Percentiles rank a stretch among this genome's conserved stretches.
Evolutionary conservation across 2,329 filamentous ascomycete genomes (phyloP).

Genomic region (Talaromyces sp.): DNA sequence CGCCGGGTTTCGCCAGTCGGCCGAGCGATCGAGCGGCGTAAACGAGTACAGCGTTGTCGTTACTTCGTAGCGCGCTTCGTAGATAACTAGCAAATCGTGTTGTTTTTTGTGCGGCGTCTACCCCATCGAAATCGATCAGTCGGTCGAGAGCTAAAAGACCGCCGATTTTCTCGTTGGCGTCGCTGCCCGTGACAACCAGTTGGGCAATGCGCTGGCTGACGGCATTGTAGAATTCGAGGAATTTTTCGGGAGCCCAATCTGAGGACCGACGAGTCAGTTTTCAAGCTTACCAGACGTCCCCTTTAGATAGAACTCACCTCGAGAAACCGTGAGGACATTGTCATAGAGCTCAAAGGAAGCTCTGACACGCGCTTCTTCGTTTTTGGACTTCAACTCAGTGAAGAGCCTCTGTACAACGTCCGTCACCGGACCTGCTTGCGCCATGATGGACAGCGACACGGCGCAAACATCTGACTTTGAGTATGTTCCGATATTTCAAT

Average conservation of each 20-base stretch:
- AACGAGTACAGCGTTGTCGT: conserved; percentile 86
- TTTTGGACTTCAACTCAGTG: conserved; percentile 56
- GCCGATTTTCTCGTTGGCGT: conserved; percentile 82
- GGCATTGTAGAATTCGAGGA: conserved; percentile 65
- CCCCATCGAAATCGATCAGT: conserved; percentile 92
- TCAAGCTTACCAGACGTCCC: conserved; percentile 3
- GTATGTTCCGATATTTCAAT: neutral
- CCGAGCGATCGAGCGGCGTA: conserved; percentile 85
- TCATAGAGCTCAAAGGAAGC: conserved; percentile 48
- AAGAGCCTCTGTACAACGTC: conserved; percentile 56
- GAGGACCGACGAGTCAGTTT: conserved; percentile 5
- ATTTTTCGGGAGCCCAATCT: conserved; percentile 79
- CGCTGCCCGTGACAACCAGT: conserved; percentile 79
- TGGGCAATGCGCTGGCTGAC: conserved; percentile 63
- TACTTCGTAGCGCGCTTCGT: conserved; percentile 80
- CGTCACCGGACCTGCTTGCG: conserved; percentile 44
- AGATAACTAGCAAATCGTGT: conserved; percentile 91
- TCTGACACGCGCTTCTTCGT: conserved; percentile 47
- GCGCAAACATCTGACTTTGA: conserved; percentile 18
- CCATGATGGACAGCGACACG: conserved; percentile 40
- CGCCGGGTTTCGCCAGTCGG: conserved; percentile 84
- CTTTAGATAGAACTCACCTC: conserved; percentile 34
- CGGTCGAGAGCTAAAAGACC: conserved; percentile 89
- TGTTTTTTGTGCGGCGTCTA: conserved; percentile 89
- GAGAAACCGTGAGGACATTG: conserved; percentile 44